Conservation (phyloP, 2,329 filamentous ascomycete genomes). For the Alternaria arborescens region DNA sequence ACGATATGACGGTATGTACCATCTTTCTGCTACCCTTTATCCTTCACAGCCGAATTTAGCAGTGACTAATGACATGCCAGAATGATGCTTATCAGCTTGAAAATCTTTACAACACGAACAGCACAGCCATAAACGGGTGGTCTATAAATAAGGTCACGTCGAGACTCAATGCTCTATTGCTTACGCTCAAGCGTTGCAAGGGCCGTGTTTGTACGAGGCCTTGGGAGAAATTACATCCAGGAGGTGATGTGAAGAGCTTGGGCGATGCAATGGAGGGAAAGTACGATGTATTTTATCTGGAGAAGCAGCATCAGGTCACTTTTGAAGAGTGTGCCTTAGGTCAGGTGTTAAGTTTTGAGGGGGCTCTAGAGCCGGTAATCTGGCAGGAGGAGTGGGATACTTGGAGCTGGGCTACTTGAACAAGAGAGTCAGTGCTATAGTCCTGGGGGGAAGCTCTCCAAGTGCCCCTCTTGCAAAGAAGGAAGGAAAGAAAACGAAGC, state of each 20-base stretch:
- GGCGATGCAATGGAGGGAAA: constrained; percentile 58
- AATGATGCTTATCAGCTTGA: constrained; percentile 44
- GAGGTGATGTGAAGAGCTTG: constrained; percentile 61
- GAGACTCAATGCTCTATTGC: constrained; percentile 63
- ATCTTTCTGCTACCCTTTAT: neutral
- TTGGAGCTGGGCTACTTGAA: constrained; percentile 26
- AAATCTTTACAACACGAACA: constrained; percentile 43
- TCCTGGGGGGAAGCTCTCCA: neutral
- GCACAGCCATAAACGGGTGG: constrained; percentile 14
- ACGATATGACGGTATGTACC: constrained; percentile 64
- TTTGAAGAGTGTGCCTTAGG: constrained; percentile 66
- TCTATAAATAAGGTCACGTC: constrained; percentile 17
- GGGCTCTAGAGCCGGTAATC: constrained; percentile 40
- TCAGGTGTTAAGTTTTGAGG: constrained; percentile 65
- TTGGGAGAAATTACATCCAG: constrained; percentile 66
- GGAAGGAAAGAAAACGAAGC: neutral
- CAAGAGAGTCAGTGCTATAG: neutral
- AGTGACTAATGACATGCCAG: constrained; percentile 11
- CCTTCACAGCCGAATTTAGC: neutral
- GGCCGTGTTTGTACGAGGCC: constrained; percentile 63
- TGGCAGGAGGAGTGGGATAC: constrained; percentile 30
- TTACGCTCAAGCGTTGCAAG: constrained; percentile 70
- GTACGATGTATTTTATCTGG: constrained; percentile 64
- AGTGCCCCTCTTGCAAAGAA: neutral
- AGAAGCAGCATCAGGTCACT: constrained; percentile 60